These are phyloP conservation scores for Suillus fuscotomentosus DNA, from an alignment of 768 basidiomycete species.

Conservation along the genomic window DNA sequence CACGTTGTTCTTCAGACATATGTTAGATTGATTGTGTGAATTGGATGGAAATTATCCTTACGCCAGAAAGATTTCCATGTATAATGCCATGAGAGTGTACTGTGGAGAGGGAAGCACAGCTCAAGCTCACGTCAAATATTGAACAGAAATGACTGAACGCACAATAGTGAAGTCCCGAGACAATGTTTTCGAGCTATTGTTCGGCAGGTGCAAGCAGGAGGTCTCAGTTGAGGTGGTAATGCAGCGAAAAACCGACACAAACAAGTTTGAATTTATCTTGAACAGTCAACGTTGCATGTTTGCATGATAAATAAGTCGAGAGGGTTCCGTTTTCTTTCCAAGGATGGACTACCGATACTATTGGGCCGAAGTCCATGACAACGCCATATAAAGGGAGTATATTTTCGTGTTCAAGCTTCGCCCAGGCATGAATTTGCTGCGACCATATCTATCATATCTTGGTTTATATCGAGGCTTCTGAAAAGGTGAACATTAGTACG, in stretches of 20 bases:
- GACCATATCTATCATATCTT: slow-evolving; percentile 12
- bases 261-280: slow-evolving; percentile 22
- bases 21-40: background rate
- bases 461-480: background rate
- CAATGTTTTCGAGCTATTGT: slow-evolving; percentile 3
- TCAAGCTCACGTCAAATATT: background rate
- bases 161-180: slow-evolving; percentile 4
- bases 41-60: background rate
- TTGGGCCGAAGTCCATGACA: slow-evolving; percentile 19
- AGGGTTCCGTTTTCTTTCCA: slow-evolving; percentile 20
- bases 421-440: slow-evolving; percentile 23
- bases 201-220: background rate
- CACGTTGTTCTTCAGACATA: background rate
- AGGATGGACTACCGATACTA: slow-evolving; percentile 19
- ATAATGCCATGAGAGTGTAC: slow-evolving; percentile 1
- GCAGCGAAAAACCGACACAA: background rate
- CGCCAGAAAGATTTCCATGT: background rate
- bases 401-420: slow-evolving; percentile 18
- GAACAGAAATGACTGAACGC: background rate
- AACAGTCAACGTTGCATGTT: slow-evolving; percentile 12
- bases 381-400: slow-evolving; percentile 19
- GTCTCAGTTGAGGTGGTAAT: background rate
- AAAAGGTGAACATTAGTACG: background rate
- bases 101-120: background rate
- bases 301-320: slow-evolving; percentile 10